Percentiles rank a stretch among this genome's conserved stretches.
Conservation (phyloP, 768 basidiomycete species). For the Fistulinella prunicolor region DNA sequence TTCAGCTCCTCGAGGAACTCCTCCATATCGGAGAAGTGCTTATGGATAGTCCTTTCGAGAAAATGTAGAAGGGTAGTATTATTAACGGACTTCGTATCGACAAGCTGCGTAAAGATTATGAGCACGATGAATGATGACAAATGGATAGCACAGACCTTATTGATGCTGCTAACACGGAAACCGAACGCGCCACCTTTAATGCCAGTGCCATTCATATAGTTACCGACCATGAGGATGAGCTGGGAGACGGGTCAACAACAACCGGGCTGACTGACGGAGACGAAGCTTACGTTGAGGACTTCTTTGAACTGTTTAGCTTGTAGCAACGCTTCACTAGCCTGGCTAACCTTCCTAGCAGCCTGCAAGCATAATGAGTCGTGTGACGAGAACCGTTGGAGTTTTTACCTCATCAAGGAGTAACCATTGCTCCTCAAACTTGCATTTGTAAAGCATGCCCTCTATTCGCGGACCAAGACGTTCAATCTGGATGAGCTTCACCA, state of each 20-base stretch:
- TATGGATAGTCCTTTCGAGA: slow-evolving; percentile 82
- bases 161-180: slow-evolving; percentile 96
- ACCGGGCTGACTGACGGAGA: slow-evolving; percentile 16
- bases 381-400: background rate
- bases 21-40: slow-evolving; percentile 86
- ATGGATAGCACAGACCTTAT: slow-evolving; percentile 58
- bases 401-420: slow-evolving; percentile 75
- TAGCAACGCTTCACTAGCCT: slow-evolving; percentile 77
- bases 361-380: slow-evolving; percentile 30
- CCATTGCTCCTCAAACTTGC: slow-evolving; percentile 85
- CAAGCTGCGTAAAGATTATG: slow-evolving; percentile 53
- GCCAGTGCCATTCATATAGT: slow-evolving; percentile 97
- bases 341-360: slow-evolving; percentile 77
- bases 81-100: slow-evolving; percentile 95
- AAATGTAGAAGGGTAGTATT: slow-evolving; percentile 95
- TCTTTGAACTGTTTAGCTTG: slow-evolving; percentile 88
- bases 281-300: slow-evolving; percentile 63
- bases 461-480: slow-evolving; percentile 84
- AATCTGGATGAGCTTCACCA: slow-evolving; percentile 96
- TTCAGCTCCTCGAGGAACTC: slow-evolving; percentile 85
- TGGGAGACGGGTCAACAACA: slow-evolving; percentile 23
- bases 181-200: slow-evolving; percentile 96
- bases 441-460: slow-evolving; percentile 93
- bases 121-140: background rate
- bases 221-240: slow-evolving; percentile 93